Conservation (phyloP, 805 yeast species). For the Nakazawaea laoshanensis region DNA sequence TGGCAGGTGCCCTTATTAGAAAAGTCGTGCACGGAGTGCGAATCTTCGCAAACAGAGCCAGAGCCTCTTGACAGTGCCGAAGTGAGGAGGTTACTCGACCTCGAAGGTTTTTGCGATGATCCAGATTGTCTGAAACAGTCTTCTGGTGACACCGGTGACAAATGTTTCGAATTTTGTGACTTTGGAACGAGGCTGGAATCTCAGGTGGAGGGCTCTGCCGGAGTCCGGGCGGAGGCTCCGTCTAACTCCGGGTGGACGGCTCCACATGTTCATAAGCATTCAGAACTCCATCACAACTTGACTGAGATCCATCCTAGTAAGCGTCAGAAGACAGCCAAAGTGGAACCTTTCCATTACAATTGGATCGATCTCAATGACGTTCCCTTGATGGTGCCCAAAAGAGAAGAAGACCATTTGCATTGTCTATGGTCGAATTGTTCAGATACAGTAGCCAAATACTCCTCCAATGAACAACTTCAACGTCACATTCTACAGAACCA, state of each 20-base stretch:
- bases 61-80: not conserved
- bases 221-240: too few relatives aligned
- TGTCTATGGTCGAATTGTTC: conserved; percentile 9
- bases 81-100: conserved; percentile 3
- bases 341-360: conserved; percentile 9
- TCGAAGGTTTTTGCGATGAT: not conserved
- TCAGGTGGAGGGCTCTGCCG: too few relatives aligned
- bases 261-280: conserved; percentile 4
- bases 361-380: conserved; percentile 10
- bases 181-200: too few relatives aligned
- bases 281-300: conserved; percentile 3
- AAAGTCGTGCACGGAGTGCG: too few relatives aligned
- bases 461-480: conserved; percentile 5
- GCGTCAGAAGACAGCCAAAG: conserved; percentile 1
- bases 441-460: not conserved
- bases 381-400: conserved; percentile 1
- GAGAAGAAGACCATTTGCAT: conserved; percentile 7
- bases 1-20: too few relatives aligned
- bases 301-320: conserved; percentile 1
- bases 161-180: conserved; percentile 19
- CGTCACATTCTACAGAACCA: conserved; percentile 7
- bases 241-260: too few relatives aligned
- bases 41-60: too few relatives aligned
- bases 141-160: conserved; percentile 11
- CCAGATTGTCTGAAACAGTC: not conserved